These are phyloP conservation scores for Aspergillus ochraceoroseus DNA, from an alignment of 2,329 filamentous ascomycete species.

Conservation along the genomic window DNA sequence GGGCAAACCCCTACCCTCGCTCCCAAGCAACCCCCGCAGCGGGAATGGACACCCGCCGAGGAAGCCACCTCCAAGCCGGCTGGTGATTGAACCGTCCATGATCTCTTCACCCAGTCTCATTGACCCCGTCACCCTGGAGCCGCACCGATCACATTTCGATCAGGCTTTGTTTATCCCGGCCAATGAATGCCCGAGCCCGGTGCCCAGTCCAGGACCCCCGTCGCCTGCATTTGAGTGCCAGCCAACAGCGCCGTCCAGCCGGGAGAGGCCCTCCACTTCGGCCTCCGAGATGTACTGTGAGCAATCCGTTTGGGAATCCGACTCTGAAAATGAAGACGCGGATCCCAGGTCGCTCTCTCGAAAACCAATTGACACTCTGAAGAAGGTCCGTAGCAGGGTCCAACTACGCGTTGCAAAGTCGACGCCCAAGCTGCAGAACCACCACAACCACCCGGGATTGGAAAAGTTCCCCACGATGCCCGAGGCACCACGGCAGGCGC, in stretches of 20 bases:
- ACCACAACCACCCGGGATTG: slow-evolving; percentile 15
- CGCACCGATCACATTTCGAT: slow-evolving; percentile 38
- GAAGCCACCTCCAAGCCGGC: slow-evolving; percentile 25
- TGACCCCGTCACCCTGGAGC: slow-evolving; percentile 39
- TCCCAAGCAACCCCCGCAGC: slow-evolving; percentile 29
- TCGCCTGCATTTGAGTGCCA: slow-evolving; percentile 32
- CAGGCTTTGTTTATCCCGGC: slow-evolving; percentile 40
- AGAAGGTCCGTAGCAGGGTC: slow-evolving; percentile 40
- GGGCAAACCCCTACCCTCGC: slow-evolving; percentile 31
- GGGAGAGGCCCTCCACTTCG: slow-evolving; percentile 34
- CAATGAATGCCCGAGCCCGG: slow-evolving; percentile 36
- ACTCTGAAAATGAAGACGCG: slow-evolving; percentile 36
- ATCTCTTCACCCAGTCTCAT: slow-evolving; percentile 38
- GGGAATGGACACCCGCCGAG: slow-evolving; percentile 19
- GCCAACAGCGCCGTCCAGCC: slow-evolving; percentile 25
- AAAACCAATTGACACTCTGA: slow-evolving; percentile 38
- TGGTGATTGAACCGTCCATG: slow-evolving; percentile 37
- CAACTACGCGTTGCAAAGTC: slow-evolving; percentile 39
- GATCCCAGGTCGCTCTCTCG: slow-evolving; percentile 35
- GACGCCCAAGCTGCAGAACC: slow-evolving; percentile 31
- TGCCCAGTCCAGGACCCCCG: slow-evolving; percentile 31
- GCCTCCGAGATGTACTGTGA: slow-evolving; percentile 33
- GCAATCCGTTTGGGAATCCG: slow-evolving; percentile 41
- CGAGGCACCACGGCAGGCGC: slow-evolving; percentile 20
- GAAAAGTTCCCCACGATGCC: slow-evolving; percentile 33